A percentile compares a stretch with the other conserved stretches of the same genome.
Evolutionary conservation across 2,329 filamentous ascomycete genomes (phyloP).

Genomic region (Epichloe bromicola): DNA sequence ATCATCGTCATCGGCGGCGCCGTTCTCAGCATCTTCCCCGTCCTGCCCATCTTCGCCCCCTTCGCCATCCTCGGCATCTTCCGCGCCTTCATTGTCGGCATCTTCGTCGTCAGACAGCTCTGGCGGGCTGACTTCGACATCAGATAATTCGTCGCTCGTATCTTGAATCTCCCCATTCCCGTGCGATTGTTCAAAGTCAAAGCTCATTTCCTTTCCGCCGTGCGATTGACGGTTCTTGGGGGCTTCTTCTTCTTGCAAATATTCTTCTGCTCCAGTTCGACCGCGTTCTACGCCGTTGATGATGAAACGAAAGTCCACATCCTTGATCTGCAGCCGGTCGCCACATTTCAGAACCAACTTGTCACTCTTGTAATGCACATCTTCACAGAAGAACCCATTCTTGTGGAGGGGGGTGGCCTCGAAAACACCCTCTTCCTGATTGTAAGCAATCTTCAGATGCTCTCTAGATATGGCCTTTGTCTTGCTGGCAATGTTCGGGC

Average conservation of each 20-base stretch:
- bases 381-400: constrained; percentile 59
- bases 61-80: constrained; percentile 13
- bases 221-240: constrained; percentile 37
- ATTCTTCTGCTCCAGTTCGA: constrained; percentile 44
- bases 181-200: constrained; percentile 54
- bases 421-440: constrained; percentile 48
- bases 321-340: constrained; percentile 57
- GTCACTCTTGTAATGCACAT: constrained; percentile 41
- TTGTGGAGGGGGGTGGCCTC: constrained; percentile 47
- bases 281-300: constrained; percentile 51
- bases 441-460: constrained; percentile 62
- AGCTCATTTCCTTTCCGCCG: constrained; percentile 58
- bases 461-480: constrained; percentile 63
- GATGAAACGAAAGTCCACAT: constrained; percentile 53
- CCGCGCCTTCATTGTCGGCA: constrained; percentile 15
- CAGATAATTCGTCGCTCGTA: constrained; percentile 40
- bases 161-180: constrained; percentile 43
- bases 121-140: constrained; percentile 27
- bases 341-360: constrained; percentile 49
- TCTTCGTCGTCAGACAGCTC: constrained; percentile 28
- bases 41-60: constrained; percentile 11
- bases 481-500: constrained; percentile 43
- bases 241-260: constrained; percentile 37
- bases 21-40: constrained; percentile 1
- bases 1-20: background rate